Evolutionary conservation across 139 green algal species (phyloP).

Genomic region (Eudorina sp.): DNA sequence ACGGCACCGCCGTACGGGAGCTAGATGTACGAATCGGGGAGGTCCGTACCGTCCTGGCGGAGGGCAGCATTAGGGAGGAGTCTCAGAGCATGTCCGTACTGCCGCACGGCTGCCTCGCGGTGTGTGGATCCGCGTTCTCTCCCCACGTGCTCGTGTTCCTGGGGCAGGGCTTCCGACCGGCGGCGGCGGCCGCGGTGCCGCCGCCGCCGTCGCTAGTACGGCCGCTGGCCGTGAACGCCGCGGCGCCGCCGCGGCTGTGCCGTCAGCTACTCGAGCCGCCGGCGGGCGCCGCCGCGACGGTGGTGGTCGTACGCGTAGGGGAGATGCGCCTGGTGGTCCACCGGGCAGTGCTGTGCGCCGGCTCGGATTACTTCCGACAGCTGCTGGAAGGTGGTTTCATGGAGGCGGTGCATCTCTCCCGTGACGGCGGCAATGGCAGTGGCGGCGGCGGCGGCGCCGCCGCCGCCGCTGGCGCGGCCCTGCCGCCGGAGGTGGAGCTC

Average conservation of each 20-base stretch:
- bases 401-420: background rate
- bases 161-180: background rate
- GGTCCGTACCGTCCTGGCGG: background rate
- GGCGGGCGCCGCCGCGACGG: background rate
- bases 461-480: background rate
- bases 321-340: background rate
- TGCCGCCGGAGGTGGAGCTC: background rate
- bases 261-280: background rate
- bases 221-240: background rate
- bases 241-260: background rate
- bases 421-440: no score
- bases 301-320: background rate
- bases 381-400: background rate
- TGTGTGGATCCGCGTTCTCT: background rate
- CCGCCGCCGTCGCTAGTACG: background rate
- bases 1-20: background rate
- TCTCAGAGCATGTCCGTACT: background rate
- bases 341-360: background rate
- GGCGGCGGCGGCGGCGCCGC: background rate
- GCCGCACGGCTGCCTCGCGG: conserved; percentile 8
- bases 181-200: background rate
- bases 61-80: background rate
- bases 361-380: background rate
- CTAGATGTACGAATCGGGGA: background rate
- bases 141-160: background rate